phyloP scores from a whole-genome alignment of 306 rosid species.

The Aeschynomene evenia region DNA sequence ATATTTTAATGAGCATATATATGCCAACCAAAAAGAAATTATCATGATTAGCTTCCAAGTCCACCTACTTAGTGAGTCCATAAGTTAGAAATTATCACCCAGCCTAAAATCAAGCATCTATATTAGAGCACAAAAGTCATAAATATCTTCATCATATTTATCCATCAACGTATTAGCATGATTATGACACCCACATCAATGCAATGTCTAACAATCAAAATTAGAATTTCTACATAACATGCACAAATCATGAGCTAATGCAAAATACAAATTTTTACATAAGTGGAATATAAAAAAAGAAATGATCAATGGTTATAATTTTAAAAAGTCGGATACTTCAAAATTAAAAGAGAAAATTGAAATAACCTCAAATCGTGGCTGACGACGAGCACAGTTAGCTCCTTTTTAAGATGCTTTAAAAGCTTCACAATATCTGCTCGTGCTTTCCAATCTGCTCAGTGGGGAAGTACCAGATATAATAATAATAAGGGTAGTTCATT shows the following conservation, averaged over 20 bases:
- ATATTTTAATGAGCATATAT: background rate
- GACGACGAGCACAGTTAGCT: constrained; percentile 76
- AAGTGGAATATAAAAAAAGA: background rate
- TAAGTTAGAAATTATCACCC: background rate
- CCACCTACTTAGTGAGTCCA: background rate
- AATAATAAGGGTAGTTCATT: constrained; percentile 4
- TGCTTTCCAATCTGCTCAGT: constrained; percentile 85
- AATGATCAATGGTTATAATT: constrained; percentile 19
- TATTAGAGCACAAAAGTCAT: background rate
- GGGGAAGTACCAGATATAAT: constrained; percentile 18
- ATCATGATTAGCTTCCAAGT: background rate
- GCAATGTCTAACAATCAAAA: background rate
- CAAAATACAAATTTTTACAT: background rate
- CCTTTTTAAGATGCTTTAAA: constrained; percentile 75
- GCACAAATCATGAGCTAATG: background rate
- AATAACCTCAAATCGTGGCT: constrained; percentile 85
- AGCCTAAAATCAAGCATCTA: background rate
- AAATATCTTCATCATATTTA: background rate
- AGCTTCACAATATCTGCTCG: constrained; percentile 89
- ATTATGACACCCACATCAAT: background rate
- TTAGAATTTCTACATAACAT: background rate
- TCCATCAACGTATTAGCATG: background rate
- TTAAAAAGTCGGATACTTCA: constrained; percentile 1
- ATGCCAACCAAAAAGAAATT: background rate
- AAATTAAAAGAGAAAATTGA: constrained; percentile 13